Evolutionary conservation across 2,329 filamentous ascomycete species (phyloP), one percentile per base, ranked within the genome.

Genomic region (Fusarium fujikuroi): DNA sequence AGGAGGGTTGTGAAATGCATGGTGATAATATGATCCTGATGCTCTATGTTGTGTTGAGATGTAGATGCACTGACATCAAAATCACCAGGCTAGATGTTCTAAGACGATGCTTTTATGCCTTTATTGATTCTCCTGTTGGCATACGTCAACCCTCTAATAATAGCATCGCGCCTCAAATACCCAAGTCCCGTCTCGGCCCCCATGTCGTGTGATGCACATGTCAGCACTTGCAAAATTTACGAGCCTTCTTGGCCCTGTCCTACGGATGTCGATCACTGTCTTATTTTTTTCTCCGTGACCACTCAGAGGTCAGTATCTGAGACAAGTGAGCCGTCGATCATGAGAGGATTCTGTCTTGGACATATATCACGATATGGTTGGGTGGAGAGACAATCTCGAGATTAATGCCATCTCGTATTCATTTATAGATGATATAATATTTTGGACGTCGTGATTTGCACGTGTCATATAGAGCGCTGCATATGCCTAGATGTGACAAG

Each of bases 1-100:
- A 60, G 9, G 44, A 64, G 40, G 32, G 32, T 18, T n/a, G 60
- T 37, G 47, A 67, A 73, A 25, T 73, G 57, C 70, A 73, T 73
- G 25, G 3, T 57, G 23, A n/a, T n/a, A n/a, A n/a, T n/a, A n/a
- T 18, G 15, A 6, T 28, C 28, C 28, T 14, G 47, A 34, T 19
- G 21, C 6, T 34, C 9, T 52, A 25, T 52, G 30, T 8, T 52
- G 36, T 9, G 2, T 8, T 2, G 9, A 30, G 47, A 19, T 19
- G 30, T 19, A 6, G 23, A 34, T 52, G 16, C 1, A 36, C 8
- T 5, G 16, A 15, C 19, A 52, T 52, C 12, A 21, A 16, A 1
- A 18, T 15, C 7, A 12, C 2, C 6, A 16, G 28, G 15, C 0
- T 28, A 4, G 3, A 9, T 0, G 15, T 18, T 34, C 15, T 0